These are phyloP conservation scores for Hypoxylon crocopeplum DNA, from an alignment of 495 filamentous ascomycete genomes.

Conservation along the genomic window DNA sequence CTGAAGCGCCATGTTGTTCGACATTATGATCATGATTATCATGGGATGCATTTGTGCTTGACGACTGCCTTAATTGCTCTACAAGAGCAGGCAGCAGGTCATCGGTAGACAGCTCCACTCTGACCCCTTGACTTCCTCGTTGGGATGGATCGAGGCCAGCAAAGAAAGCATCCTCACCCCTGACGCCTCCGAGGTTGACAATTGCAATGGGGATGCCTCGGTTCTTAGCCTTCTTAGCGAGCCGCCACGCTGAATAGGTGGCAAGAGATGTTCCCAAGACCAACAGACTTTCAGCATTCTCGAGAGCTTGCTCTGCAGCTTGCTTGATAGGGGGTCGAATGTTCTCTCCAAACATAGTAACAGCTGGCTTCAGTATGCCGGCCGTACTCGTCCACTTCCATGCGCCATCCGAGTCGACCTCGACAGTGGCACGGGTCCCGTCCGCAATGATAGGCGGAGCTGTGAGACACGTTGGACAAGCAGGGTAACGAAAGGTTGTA, in stretches of 20 bases:
- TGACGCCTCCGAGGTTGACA: conserved; percentile 81
- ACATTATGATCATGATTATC: conserved; percentile 11
- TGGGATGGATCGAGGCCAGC: conserved; percentile 55
- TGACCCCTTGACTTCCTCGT: conserved; percentile 53
- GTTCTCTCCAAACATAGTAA: conserved; percentile 95
- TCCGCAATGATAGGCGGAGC: conserved; percentile 67
- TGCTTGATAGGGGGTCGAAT: conserved; percentile 70
- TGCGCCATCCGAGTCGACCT: conserved; percentile 82
- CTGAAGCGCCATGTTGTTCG: conserved; percentile 37
- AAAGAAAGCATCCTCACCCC: conserved; percentile 78
- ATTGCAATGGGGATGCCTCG: conserved; percentile 84
- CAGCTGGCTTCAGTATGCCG: conserved; percentile 87
- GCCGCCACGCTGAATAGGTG: conserved; percentile 91
- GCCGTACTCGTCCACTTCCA: conserved; percentile 72
- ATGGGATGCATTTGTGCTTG: conserved; percentile 7
- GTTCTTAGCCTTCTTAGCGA: conserved; percentile 83
- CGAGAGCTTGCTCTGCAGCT: conserved; percentile 80
- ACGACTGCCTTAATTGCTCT: conserved; percentile 43
- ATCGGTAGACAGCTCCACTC: conserved; percentile 62
- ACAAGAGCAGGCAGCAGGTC: conserved; percentile 61
- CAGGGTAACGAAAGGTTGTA: conserved; percentile 86
- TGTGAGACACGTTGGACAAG: conserved; percentile 81
- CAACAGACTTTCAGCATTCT: conserved; percentile 74
- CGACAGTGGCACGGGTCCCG: conserved; percentile 63
- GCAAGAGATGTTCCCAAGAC: conserved; percentile 89